Base-by-base conservation (phyloP, 495 filamentous ascomycete species). In the Penicillium bovifimosum region DNA sequence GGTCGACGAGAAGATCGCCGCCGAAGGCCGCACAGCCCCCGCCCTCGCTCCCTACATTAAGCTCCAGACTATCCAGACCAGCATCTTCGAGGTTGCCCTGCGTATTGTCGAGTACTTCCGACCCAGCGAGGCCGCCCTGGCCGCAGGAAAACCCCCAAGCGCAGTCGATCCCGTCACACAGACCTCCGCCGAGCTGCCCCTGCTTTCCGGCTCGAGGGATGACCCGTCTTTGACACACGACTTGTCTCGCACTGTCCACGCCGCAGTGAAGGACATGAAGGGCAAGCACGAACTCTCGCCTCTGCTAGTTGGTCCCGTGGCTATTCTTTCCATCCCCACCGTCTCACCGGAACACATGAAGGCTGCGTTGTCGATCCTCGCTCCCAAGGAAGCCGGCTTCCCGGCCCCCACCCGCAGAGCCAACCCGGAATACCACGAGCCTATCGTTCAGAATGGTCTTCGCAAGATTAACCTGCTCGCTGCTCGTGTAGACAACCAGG, bases 381-480 rank as follows among this genome's bases (percentile, higher is more conserved):
- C 83, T 0, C 90, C 91, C 1, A 84, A 80, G 53, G 68, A 80
- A 3, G 76, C 80, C 1, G 74, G 79, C 2, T 97, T 95, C 70
- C 83, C 90, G 1, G 82, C 84, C 1, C 95, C 91, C 6, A 83
- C 79, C 26, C 76, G 86, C 41, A 82, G 80, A 63, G 82, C 80
- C 48, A 88, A 83, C 62, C 90, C 91, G 0, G 85, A 82, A 2
- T 92, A 91, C 70, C 77, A 91, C 69, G 91, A 96, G 43, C 70
- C 79, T 2, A 66, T 76, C 10, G 85, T 89, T 35, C 88, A 95
- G 72, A 77, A 67, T 44, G 95, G 88, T 35, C 63, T 97, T 61
- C 82, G 87, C 67, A 98, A 98, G 71, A 68, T 97, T 50, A 71
- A 95, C 66, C 60, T 98, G 31, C 69, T 97, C 38, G 95, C 89